Base-by-base conservation (phyloP, 1,284 basidiomycete genomes). In the Cystobasidium slooffiae region DNA sequence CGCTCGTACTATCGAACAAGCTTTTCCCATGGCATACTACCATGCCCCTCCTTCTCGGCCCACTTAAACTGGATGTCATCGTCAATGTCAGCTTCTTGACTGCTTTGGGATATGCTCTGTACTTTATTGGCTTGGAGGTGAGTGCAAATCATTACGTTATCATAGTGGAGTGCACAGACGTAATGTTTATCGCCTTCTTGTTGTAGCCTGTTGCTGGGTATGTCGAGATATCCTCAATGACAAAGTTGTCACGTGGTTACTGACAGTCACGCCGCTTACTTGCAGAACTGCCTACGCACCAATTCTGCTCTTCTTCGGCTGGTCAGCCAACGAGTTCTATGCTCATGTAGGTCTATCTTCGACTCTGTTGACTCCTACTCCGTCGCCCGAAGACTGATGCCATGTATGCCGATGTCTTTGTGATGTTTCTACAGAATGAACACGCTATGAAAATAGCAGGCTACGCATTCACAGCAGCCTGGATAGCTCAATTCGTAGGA, bases 401-500 rank as follows among this genome's bases (percentile, higher is more conserved):
- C 31, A 5, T 5, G 31, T 18, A 22, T 59, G 8, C 9, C n/a
- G 56, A 12, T 59, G 18, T 41, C 20, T 53, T 18, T 43, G 39
- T 58, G 51, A 41, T 39, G 8, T 31, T 12, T 43, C 22, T 51
- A 52, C 68, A 20, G 75, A 68, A 6, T 70, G 72, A 52, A 12
- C 59, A 65, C 6, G 77, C 76, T n/a, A 79, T 76, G 67, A 61
- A 63, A 44, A 56, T 66, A 7, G 78, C 79, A 6, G 72, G 74
- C 1, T 53, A 51, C 39, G 62, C 66, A 0, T 80, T 77, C 56
- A 69, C 70, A 31, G 72, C 59, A 10, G 64, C 76, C 20, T 81
- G 80, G 80, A 78, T 81, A 43, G 76, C 77, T 0, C 80, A 81
- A 49, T 81, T 81, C 68, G 49, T 81, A 51, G 68, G 76, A 22